phyloP scores from a whole-genome alignment of 176 grass and related monocot genomes.

The Tillandsia leiboldiana region DNA sequence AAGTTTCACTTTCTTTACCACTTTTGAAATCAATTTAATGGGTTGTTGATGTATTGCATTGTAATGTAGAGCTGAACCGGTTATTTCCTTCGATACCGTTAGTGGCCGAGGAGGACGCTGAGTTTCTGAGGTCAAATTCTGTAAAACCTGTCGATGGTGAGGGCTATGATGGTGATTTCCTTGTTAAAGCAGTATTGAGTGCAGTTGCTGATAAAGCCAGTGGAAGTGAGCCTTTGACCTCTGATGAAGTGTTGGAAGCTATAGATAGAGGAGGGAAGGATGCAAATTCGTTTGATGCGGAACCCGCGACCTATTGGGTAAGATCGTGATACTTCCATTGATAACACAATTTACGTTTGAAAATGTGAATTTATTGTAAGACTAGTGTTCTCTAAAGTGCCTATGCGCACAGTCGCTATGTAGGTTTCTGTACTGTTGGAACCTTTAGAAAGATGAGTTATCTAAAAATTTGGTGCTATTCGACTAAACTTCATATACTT shows the following conservation, averaged over 20 bases:
- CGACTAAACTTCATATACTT: neutral
- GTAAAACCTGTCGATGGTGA: neutral
- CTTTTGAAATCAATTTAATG: slow-evolving; percentile 6
- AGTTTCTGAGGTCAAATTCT: slow-evolving; percentile 36
- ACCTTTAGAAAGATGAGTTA: neutral
- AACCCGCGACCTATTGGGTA: slow-evolving; percentile 84
- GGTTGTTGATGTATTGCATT: slow-evolving; percentile 1
- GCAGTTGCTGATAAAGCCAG: slow-evolving; percentile 41
- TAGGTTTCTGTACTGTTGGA: neutral
- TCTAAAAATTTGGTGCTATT: neutral
- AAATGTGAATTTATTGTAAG: neutral
- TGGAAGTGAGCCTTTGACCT: slow-evolving; percentile 36
- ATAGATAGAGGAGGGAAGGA: slow-evolving; percentile 88
- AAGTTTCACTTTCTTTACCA: neutral
- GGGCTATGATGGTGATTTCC: slow-evolving; percentile 27
- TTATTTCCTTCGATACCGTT: slow-evolving; percentile 76
- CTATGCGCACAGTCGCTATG: too few relatives aligned
- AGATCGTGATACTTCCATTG: neutral
- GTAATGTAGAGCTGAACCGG: slow-evolving; percentile 56
- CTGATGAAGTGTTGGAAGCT: slow-evolving; percentile 64
- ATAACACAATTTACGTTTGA: neutral
- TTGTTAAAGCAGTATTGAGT: slow-evolving; percentile 59
- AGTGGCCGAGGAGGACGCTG: slow-evolving; percentile 83
- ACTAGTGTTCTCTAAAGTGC: too few relatives aligned
- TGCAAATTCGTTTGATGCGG: slow-evolving; percentile 64